Evolutionary conservation across 805 yeast genomes (phyloP), one percentile per base, ranked within the genome.

Genomic region (Pichia membranifaciens): DNA sequence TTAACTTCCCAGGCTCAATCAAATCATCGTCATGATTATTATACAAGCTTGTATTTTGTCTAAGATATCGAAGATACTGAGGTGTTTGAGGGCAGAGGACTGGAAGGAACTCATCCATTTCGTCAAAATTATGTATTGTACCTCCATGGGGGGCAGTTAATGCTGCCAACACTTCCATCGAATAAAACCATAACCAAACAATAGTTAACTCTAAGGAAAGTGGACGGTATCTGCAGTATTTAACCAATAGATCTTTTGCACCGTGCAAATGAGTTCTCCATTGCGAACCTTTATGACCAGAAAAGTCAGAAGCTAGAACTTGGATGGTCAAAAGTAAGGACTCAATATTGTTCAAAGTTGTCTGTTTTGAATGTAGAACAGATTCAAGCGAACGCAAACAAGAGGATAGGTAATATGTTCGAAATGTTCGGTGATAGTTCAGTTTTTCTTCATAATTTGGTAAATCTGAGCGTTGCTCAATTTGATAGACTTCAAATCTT

Each of bases 201-300:
- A 66, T 60, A 5, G 60, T 58, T 16, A 65, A 49, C 18, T 62
- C 72, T 12, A 75, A 61, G 40, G 62, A 58, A 47, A 59, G 63
- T 13, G 65, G 60, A 10, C 56, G 57, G 43, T 56, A 57, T 6
- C 60, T 61, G 45, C 72, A 67, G 20, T 33, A 48, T 23, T 46
- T 48, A 43, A 79, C 61, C 13, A 82, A 65, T 15, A 82, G 61
- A 53, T 81, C 85, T 55, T 81, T 81, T 1, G 87, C 87, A 13
- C 87, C 87, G 52, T 77, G 63, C 16, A 82, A 64, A 64, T 82
- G 88, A 0, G 84, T 78, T 49, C 85, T 66, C 89, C 88, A 82
- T 53, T 77, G 76, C 33, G 78, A 75, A 42, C 77, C 79, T 8
- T 71, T 67, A 7, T 79, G 74, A 2, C 79, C 72, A 0, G 86